These are phyloP conservation scores for Candida quercuum DNA, from an alignment of 805 yeast species.

Conservation along the genomic window DNA sequence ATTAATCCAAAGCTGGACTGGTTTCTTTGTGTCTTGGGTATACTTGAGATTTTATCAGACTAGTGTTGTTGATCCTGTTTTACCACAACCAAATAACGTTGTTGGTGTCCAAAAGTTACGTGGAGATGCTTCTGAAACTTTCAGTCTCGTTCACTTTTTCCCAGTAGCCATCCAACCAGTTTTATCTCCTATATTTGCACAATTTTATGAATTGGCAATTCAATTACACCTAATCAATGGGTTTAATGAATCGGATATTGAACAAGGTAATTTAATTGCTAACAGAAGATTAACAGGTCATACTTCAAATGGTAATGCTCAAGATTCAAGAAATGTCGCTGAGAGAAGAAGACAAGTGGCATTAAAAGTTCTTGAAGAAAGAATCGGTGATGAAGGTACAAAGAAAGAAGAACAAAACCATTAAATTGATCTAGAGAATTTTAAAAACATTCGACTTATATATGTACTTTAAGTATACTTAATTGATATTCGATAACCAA, in stretches of 20 bases:
- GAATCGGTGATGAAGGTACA: slow-evolving; percentile 34
- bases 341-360: slow-evolving; percentile 79
- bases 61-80: slow-evolving; percentile 46
- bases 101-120: slow-evolving; percentile 32
- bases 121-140: slow-evolving; percentile 91
- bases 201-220: slow-evolving; percentile 32
- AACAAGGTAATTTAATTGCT: slow-evolving; percentile 68
- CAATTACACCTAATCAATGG: slow-evolving; percentile 48
- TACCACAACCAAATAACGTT: slow-evolving; percentile 36
- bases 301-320: slow-evolving; percentile 5
- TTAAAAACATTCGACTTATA: no score
- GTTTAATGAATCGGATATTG: slow-evolving; percentile 65
- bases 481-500: no score
- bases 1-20: slow-evolving; percentile 47
- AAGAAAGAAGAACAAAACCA: neutral
- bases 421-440: no score
- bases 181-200: slow-evolving; percentile 46
- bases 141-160: slow-evolving; percentile 78
- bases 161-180: slow-evolving; percentile 55
- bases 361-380: slow-evolving; percentile 65
- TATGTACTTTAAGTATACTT: no score
- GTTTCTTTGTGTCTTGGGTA: slow-evolving; percentile 66
- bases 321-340: slow-evolving; percentile 48
- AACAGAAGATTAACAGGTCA: slow-evolving; percentile 42
- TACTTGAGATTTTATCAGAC: slow-evolving; percentile 76